Base-by-base conservation (phyloP, 768 basidiomycete genomes). In the Galerina sulciceps region DNA sequence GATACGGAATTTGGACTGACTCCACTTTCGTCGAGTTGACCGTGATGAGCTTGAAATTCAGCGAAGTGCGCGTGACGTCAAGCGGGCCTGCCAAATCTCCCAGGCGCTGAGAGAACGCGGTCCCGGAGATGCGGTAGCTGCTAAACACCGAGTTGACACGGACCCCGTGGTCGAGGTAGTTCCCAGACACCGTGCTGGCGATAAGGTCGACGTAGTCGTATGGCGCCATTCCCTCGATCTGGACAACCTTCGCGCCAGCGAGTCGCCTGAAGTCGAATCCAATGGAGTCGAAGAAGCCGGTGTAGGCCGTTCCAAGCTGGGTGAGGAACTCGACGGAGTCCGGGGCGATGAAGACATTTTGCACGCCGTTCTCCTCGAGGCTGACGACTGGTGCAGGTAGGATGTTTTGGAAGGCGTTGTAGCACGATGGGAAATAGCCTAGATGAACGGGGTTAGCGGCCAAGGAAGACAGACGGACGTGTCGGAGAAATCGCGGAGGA, bases 61-160 rank as follows among this genome's bases (percentile, higher is more conserved):
- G 65, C 2, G 76, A 79, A 8, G 76, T 76, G 41, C 79, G 75
- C 13, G 76, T 74, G 3, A 83, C 81, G 57, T 81, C 79, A 17
- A 72, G 66, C 13, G 82, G 83, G 2, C 86, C 85, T 43, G 86
- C 85, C 35, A 85, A 73, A 61, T 79, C 77, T 6, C 79, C 87
- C 47, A 88, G 65, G 11, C 85, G 77, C 69, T 88, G 86, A n/a
- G 82, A 84, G 62, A 81, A 85, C n/a, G 56, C 64, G 0, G 73
- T 74, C 10, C 68, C 76, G 0, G 75, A 73, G 36, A 83, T 77
- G 22, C 83, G 74, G 66, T 88, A 88, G 65, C 83, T 83, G 34
- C 79, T 83, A 71, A 85, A 83, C 3, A 82, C 86, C 40, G 81
- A 83, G 71, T 88, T 88, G 40, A 87, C 81, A 35, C 87, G 80